Base-by-base conservation (phyloP, 208 protist species). In the Tritrichomonas foetus region DNA sequence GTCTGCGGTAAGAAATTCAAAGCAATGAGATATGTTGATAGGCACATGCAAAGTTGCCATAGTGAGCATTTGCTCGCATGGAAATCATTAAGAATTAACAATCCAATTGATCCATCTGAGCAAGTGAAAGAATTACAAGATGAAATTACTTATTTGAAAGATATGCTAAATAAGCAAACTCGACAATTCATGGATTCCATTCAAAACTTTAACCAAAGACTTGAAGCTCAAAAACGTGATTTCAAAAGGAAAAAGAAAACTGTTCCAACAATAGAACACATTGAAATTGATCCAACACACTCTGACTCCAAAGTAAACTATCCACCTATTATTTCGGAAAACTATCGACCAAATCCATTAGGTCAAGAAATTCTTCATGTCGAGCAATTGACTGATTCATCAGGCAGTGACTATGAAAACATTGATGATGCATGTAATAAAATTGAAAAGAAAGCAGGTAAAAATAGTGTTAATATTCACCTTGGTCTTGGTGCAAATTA, bases 1-100 rank as follows among this genome's bases (percentile, higher is more conserved):
- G 20, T 89, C 22, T 89, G 78, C 27, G 47, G 47, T 36, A 89
- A 89, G 39, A 53, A 57, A 47, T 89, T 89, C 78, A 44, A 89
- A 39, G 41, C 78, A 57, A 3, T 89, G 20, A 89, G 57, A 9
- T 89, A 61, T 39, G 41, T 89, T 5, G 78, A 89, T 39, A 13
- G 57, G 47, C 78, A 89, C 16, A 89, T 89, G 5, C 16, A 89
- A 30, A 89, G 33, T 20, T 11, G 8, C 27, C 78, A 89, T 89
- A 20, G 20, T 11, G 25, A 25, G 11, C 78, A 89, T 57, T 5
- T 89, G 8, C 13, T 44, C 3, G 78, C 78, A 89, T 89, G 78
- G 78, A 89, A 44, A 89, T 89, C 78, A 2, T n/a, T 89, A 5
- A 25, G 78, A 39, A 33, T 89, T 39, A 47, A 89, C 57, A 16